Evolutionary conservation across 2,329 filamentous ascomycete genomes (phyloP).

Genomic region (Thielaviopsis punctulata): DNA sequence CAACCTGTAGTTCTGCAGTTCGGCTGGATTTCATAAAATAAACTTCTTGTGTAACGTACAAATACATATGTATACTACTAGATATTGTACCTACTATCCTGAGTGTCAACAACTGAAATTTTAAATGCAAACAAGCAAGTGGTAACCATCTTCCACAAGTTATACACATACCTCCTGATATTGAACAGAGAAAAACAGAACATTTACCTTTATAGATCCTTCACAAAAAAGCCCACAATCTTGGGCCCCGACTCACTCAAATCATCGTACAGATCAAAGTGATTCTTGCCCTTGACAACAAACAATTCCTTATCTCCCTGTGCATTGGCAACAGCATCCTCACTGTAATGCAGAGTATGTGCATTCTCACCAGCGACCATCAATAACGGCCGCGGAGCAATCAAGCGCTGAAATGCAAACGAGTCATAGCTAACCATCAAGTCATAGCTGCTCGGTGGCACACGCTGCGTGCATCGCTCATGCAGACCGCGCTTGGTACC

Average conservation of each 20-base stretch:
- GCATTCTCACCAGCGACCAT: background rate
- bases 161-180: too few species aligned
- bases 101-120: too few species aligned
- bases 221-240: background rate
- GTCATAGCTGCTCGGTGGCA: background rate
- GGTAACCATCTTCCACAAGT: too few species aligned
- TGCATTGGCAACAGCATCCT: slow-evolving; percentile 1
- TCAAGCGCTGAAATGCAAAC: background rate
- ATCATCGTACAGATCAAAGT: background rate
- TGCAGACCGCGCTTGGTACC: background rate
- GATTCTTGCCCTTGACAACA: slow-evolving; percentile 6
- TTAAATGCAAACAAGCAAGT: too few species aligned
- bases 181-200: too few species aligned
- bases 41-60: too few species aligned
- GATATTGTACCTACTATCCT: too few species aligned
- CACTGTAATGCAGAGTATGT: background rate
- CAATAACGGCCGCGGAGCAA: background rate
- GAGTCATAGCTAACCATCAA: background rate
- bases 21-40: too few species aligned
- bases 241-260: background rate
- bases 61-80: too few species aligned
- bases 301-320: background rate
- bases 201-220: background rate
- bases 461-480: background rate
- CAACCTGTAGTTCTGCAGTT: too few species aligned